Conservation (phyloP, 2,329 filamentous ascomycete genomes). For the Penicillium sp. region DNA sequence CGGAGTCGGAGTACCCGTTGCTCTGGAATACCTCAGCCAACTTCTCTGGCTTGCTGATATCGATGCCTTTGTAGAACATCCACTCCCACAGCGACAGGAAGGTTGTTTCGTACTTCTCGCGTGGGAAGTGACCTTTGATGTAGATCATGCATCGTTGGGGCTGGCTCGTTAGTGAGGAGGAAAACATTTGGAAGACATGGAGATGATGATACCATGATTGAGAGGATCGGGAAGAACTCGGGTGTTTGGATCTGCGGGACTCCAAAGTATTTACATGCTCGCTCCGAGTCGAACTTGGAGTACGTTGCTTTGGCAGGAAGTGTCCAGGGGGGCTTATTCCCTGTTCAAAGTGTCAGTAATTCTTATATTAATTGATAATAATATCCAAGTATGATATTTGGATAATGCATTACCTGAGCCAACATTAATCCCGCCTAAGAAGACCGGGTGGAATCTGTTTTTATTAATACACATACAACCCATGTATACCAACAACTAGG, state of each 20-base stretch:
- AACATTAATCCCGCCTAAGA: slow-evolving; percentile 67
- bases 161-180: slow-evolving; percentile 29
- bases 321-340: slow-evolving; percentile 74
- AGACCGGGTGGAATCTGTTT: slow-evolving; percentile 69
- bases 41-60: slow-evolving; percentile 60
- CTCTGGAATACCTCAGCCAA: slow-evolving; percentile 46
- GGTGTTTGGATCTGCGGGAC: slow-evolving; percentile 37
- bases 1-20: slow-evolving; percentile 29
- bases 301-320: slow-evolving; percentile 67
- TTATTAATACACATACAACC: not conserved
- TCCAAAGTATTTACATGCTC: slow-evolving; percentile 55
- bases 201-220: slow-evolving; percentile 47
- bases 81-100: slow-evolving; percentile 58
- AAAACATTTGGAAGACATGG: slow-evolving; percentile 17
- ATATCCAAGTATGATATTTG: not conserved
- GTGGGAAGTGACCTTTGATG: slow-evolving; percentile 60
- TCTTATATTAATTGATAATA: not conserved
- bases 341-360: slow-evolving; percentile 28
- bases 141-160: slow-evolving; percentile 66
- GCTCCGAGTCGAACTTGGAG: slow-evolving; percentile 49
- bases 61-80: slow-evolving; percentile 63
- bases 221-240: slow-evolving; percentile 56
- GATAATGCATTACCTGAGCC: slow-evolving; percentile 51
- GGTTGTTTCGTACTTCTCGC: slow-evolving; percentile 52
- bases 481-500: not conserved